Conservation (phyloP, 2,329 filamentous ascomycete species). For the Monosporascus sp. region DNA sequence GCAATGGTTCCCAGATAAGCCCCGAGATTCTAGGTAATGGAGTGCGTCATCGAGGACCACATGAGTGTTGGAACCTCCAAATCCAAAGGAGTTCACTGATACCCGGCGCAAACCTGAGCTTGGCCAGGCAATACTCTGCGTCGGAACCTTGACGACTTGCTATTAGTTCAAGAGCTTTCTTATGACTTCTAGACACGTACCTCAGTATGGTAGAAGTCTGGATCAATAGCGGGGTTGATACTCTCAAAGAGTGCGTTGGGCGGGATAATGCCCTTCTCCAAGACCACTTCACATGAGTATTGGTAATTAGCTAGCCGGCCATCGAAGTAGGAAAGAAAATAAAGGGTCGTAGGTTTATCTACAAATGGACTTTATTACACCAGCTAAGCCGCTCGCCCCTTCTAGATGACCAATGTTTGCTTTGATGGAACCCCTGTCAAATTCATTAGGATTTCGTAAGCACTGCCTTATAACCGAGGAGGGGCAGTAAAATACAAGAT, state of each 20-base stretch:
- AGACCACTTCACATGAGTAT: conserved; percentile 14
- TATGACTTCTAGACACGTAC: conserved; percentile 7
- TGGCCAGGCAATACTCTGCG: conserved; percentile 19
- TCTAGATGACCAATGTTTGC: conserved; percentile 22
- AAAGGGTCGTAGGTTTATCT: not conserved
- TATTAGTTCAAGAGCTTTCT: not conserved
- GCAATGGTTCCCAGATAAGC: conserved; percentile 13
- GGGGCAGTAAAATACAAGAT: no score
- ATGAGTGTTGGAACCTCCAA: conserved; percentile 22
- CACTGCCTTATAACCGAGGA: no score
- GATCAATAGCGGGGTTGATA: conserved; percentile 19
- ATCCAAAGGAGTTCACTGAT: conserved; percentile 23
- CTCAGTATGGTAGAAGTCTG: conserved; percentile 15
- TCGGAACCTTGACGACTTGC: conserved; percentile 13
- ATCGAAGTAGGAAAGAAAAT: no score
- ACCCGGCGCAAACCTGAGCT: conserved; percentile 28
- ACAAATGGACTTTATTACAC: conserved; percentile 25
- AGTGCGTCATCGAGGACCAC: conserved; percentile 20
- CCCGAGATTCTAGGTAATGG: conserved; percentile 13
- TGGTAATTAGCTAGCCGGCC: not conserved
- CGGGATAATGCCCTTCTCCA: conserved; percentile 25
- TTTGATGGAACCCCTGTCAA: conserved; percentile 18
- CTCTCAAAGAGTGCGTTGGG: conserved; percentile 22
- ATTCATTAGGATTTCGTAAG: not conserved
- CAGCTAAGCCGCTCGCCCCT: conserved; percentile 21